A percentile compares a stretch with the other conserved stretches of the same genome.
phyloP scores from a whole-genome alignment of 176 grass and related monocot species.

The Cenchrus purpureus region DNA sequence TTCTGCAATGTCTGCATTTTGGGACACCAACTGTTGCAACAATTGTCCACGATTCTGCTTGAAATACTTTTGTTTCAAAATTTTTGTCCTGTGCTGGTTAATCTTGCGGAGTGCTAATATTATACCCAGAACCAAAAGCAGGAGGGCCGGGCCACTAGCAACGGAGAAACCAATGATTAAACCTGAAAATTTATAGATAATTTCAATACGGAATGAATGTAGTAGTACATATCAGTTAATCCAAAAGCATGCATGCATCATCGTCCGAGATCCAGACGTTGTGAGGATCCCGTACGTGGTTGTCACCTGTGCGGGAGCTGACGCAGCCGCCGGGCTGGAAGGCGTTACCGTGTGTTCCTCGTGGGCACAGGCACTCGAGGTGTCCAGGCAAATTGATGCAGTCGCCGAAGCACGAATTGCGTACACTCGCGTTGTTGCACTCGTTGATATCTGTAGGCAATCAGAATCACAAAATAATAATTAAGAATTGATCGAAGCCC shows the following conservation, averaged over 20 bases:
- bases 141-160: background rate
- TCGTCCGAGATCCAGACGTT: background rate
- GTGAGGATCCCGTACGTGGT: background rate
- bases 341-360: background rate
- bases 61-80: background rate
- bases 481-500: background rate
- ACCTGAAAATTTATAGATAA: background rate
- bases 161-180: background rate
- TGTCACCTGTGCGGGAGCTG: background rate
- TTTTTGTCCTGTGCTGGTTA: background rate
- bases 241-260: no score
- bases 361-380: background rate
- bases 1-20: no score
- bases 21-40: no score
- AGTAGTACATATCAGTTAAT: background rate
- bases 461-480: background rate
- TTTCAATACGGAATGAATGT: background rate
- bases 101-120: background rate
- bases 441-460: background rate
- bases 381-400: background rate
- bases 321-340: background rate
- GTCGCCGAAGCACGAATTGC: background rate
- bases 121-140: background rate
- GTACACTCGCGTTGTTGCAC: background rate
- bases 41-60: background rate